Percentiles rank a stretch among this genome's conserved stretches.
phyloP scores from a whole-genome alignment of 75 land plant genomes.

The Larix kaempferi region DNA sequence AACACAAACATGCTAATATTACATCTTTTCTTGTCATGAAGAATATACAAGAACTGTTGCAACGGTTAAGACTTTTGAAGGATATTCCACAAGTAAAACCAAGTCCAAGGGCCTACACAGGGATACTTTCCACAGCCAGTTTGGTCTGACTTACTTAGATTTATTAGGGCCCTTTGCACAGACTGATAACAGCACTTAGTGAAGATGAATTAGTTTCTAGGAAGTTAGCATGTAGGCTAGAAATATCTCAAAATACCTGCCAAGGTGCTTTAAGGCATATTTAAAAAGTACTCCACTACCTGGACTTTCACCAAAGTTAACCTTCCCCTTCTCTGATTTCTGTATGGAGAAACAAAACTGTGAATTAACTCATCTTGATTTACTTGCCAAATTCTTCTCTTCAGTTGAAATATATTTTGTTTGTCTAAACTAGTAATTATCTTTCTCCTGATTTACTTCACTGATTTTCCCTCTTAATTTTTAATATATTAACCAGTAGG shows the following conservation, averaged over 20 bases:
- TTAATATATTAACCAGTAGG: no score
- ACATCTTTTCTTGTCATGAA: neutral
- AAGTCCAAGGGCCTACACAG: neutral
- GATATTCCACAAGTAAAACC: neutral
- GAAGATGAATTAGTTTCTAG: neutral
- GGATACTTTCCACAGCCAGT: neutral
- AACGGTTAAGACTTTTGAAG: neutral
- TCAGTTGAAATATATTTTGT: no score
- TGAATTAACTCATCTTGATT: neutral
- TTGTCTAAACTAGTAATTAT: no score
- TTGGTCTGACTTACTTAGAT: neutral
- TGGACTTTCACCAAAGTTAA: no score
- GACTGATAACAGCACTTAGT: neutral
- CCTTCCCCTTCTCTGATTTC: no score
- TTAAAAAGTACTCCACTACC: no score
- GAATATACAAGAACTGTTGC: neutral
- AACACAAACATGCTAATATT: neutral
- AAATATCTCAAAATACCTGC: neutral
- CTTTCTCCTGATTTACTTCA: no score
- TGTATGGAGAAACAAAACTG: neutral
- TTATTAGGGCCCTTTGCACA: no score
- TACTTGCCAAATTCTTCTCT: neutral
- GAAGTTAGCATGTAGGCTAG: neutral
- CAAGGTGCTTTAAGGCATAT: neutral
- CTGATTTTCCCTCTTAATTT: no score